A percentile compares a stretch with the other conserved stretches of the same genome.
Conservation (phyloP, 2,329 filamentous ascomycete genomes). For the Cylindrodendrum hubeiense region DNA sequence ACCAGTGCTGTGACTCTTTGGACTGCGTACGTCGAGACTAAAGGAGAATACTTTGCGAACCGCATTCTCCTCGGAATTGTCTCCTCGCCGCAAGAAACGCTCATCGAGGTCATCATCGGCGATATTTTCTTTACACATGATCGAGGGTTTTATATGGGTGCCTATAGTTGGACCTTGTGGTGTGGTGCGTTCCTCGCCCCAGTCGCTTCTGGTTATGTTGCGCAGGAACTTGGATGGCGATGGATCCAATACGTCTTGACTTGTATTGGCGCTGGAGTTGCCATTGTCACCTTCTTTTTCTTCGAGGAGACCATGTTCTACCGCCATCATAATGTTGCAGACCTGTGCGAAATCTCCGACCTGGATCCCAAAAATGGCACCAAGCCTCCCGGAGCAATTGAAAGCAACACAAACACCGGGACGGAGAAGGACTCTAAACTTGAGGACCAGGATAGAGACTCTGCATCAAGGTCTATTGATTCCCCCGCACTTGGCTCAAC, state of each 20-base stretch:
- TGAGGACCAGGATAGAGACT: too few relatives aligned
- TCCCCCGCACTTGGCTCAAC: too few relatives aligned
- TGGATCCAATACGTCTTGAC: slow-evolving; percentile 43
- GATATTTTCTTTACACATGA: slow-evolving; percentile 40
- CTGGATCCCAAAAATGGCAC: too few relatives aligned
- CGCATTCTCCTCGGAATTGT: slow-evolving; percentile 38
- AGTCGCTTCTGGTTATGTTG: slow-evolving; percentile 38
- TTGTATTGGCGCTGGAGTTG: slow-evolving; percentile 33
- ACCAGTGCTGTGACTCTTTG: slow-evolving; percentile 34
- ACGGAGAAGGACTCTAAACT: too few relatives aligned
- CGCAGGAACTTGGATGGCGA: slow-evolving; percentile 36
- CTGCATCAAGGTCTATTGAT: too few relatives aligned
- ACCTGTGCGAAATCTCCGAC: background rate
- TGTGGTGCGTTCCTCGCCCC: slow-evolving; percentile 41
- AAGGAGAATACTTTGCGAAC: slow-evolving; percentile 40
- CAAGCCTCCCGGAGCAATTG: too few relatives aligned
- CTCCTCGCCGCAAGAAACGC: slow-evolving; percentile 38
- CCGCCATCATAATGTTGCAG: slow-evolving; percentile 4
- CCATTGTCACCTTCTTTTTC: slow-evolving; percentile 35
- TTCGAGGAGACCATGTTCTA: slow-evolving; percentile 43
- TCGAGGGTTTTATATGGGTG: slow-evolving; percentile 43
- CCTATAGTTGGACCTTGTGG: slow-evolving; percentile 41
- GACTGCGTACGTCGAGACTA: slow-evolving; percentile 36
- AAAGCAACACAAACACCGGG: too few relatives aligned
- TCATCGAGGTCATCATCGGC: slow-evolving; percentile 37